Evolutionary conservation across 169 alveolate genomes (phyloP), one percentile per base, ranked within the genome.

Genomic region (Besnoitia besnoiti): DNA sequence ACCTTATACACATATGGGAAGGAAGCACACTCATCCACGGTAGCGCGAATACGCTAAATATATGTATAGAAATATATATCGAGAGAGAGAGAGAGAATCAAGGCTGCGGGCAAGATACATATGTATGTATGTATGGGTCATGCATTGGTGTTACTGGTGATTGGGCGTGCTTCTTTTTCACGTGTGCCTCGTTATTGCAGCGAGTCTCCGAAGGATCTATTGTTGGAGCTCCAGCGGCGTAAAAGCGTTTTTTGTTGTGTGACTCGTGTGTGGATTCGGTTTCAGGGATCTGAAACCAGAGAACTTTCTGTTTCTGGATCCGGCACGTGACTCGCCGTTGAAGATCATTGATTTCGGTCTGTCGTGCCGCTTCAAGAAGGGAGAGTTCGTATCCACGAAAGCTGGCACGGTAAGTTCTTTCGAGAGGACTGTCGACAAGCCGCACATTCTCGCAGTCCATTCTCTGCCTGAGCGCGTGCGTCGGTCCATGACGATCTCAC

Each of bases 331-430:
- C 82, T 87, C 93, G 80, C 88, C 90, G 59, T 46, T 97, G 76
- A 97, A 97, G 95, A 94, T 98, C 90, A 97, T 97, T 59, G 99
- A 97, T 91, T 97, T 97, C 89, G 99, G 99, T 35, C 96, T 97
- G 27, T 96, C 98, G n/a, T 96, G 97, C 59, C 94, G 96, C 59
- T 96, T 96, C 90, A 94, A 80, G 79, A 90, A 92, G 39, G 94
- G 92, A 5, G 93, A 94, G 47, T 62, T 90, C 84, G 96, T 95
- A 92, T 92, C 96, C 90, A 96, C 98, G 12, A 97, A 95, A 91
- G 97, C 97, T 7, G 99, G 98, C 44, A 96, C 98, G 39, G 95
- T 92, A 44, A 42, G 93, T 8, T 3, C 30, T n/a, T n/a, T n/a
- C n/a, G n/a, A n/a, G n/a, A n/a, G n/a, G n/a, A n/a, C n/a, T n/a